Base-by-base conservation (phyloP, 208 protist species). In the Trypanosoma brucei region DNA sequence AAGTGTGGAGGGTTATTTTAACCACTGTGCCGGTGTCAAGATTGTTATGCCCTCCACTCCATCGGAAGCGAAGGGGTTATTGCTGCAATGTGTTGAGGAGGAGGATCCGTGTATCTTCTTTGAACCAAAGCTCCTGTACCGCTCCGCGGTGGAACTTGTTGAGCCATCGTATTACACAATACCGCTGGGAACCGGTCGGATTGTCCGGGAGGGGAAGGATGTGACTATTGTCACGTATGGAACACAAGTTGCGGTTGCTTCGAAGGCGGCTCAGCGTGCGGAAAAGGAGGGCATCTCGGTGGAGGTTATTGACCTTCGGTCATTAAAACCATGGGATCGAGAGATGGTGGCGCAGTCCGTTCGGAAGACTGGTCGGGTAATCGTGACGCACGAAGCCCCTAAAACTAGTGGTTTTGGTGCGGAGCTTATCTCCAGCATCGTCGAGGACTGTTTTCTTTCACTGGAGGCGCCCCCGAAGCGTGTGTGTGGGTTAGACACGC, bases 201-300 rank as follows among this genome's bases (percentile, higher is more conserved):
- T 98, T 22, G 44, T 96, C 34, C 58, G 81, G 50, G 81, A 95
- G 61, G 97, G 97, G 40, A 81, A 51, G 6, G 91, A 99, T 67
- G 77, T 99, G 13, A 99, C 97, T 2, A 81, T 98, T 38, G 87
- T 99, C n/a, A 97, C 96, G 11, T 98, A 93, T 70, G 95, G 93
- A 52, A 75, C 82, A 33, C 95, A 97, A 76, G 77, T 98, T 45
- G 75, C 81, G 58, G 78, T 84, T 46, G 79, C 83, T 0, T 60
- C 70, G 14, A 83, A 91, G 63, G 95, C 96, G 8, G 70, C 65
- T 42, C 74, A 92, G 45, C 84, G 90, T 76, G 95, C 95, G 2
- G 61, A 79, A 33, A 76, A 86, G 59, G 75, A 89, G 38, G 87
- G 85, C 59, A 94, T 98, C 33, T 92, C 84, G 7, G 91, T 90